Evolutionary conservation across 2,329 filamentous ascomycete species (phyloP).

Genomic region (Venturia effusa): DNA sequence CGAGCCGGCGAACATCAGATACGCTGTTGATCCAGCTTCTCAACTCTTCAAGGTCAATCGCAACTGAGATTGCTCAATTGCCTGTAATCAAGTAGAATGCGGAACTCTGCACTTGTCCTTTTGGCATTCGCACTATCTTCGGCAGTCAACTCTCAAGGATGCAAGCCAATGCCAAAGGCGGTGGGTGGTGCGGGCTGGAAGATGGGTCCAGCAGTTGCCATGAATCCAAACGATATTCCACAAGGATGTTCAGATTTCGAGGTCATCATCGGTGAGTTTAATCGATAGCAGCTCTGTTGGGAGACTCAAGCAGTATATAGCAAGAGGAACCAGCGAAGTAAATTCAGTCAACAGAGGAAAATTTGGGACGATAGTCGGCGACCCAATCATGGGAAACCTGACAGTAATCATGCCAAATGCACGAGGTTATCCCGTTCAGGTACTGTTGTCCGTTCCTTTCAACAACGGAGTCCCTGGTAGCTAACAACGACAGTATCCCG

Average conservation of each 20-base stretch:
- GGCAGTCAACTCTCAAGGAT: constrained; percentile 1
- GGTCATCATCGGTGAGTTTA: constrained; percentile 6
- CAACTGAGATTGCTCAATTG: too few relatives aligned
- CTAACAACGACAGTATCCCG: constrained; percentile 8
- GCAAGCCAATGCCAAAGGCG: constrained; percentile 9
- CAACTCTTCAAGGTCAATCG: too few relatives aligned
- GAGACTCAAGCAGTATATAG: background rate
- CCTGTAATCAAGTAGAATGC: background rate
- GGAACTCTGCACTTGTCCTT: background rate
- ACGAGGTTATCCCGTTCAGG: constrained; percentile 11
- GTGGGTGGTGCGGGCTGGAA: background rate
- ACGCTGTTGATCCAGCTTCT: too few relatives aligned
- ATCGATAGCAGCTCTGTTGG: background rate
- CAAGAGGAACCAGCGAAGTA: constrained; percentile 9
- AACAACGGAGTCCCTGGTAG: background rate
- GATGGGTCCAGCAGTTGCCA: constrained; percentile 7
- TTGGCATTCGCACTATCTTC: background rate
- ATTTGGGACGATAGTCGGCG: constrained; percentile 10
- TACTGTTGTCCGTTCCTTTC: background rate
- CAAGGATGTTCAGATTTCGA: constrained; percentile 10
- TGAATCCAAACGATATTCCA: constrained; percentile 9
- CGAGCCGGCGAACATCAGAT: too few relatives aligned
- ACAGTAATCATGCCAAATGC: constrained; percentile 6
- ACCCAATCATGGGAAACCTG: constrained; percentile 8
- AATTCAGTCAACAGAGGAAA: constrained; percentile 4